These are phyloP conservation scores for Backusella liffmaniae DNA, from an alignment of 192 early-diverging fungal species.

Conservation along the genomic window DNA sequence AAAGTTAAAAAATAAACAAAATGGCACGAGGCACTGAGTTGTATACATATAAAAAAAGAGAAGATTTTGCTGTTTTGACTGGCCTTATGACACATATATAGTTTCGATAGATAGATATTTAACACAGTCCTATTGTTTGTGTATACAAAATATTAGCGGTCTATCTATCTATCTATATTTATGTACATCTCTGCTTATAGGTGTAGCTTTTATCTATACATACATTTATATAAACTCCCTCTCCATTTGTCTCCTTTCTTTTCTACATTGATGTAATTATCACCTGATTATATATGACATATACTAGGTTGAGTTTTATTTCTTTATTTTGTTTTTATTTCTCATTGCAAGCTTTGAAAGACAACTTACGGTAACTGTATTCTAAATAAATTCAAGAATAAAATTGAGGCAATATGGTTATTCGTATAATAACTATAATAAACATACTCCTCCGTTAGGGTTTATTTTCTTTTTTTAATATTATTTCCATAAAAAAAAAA, in stretches of 20 bases:
- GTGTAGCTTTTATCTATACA: neutral
- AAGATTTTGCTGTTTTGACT: neutral
- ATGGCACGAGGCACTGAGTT: neutral
- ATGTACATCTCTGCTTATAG: neutral
- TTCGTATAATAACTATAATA: neutral
- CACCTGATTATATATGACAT: neutral
- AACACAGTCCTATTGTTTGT: neutral
- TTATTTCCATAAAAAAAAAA: neutral
- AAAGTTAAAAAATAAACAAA: slow-evolving; percentile 1
- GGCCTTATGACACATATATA: neutral
- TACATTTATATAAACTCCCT: neutral
- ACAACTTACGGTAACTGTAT: neutral
- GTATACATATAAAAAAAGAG: neutral
- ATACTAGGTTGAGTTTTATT: neutral
- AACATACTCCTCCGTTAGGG: neutral
- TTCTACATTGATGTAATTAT: neutral
- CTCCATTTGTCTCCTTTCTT: neutral
- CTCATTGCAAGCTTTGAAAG: slow-evolving; percentile 6
- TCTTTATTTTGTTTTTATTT: neutral
- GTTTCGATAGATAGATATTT: neutral
- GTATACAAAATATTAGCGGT: neutral
- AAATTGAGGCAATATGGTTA: neutral
- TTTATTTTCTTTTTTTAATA: neutral
- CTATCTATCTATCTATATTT: neutral
- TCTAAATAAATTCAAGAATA: slow-evolving; percentile 3